Conservation (phyloP, 2,329 filamentous ascomycete genomes). For the Fusarium neocosmosporiellum region DNA sequence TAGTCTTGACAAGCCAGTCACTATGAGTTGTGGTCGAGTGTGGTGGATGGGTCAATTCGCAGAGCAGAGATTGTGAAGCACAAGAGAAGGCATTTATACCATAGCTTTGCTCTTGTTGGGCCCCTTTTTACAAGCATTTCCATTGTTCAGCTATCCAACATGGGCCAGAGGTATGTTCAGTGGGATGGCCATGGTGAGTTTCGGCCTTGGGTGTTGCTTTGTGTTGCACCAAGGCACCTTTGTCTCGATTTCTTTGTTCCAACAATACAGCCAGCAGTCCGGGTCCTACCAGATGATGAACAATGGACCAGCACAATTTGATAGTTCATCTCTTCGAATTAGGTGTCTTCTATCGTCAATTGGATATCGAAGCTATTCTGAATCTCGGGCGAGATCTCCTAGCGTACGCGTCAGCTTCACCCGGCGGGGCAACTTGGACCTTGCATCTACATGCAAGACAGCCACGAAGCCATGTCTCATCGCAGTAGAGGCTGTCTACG, state of each 20-base stretch:
- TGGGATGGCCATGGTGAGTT: not conserved
- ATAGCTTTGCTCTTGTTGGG: too few species aligned
- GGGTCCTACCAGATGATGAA: not conserved
- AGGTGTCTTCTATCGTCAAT: not conserved
- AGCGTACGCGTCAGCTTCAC: not conserved
- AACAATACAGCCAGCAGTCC: not conserved
- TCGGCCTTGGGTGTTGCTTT: not conserved
- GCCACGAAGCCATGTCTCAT: conserved; percentile 33
- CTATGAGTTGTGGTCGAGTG: not conserved
- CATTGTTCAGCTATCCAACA: not conserved
- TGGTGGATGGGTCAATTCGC: not conserved
- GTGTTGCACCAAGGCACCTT: not conserved
- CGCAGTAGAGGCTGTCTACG: conserved; percentile 49
- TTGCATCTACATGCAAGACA: conserved; percentile 4
- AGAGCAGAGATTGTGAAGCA: not conserved
- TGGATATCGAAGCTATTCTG: not conserved
- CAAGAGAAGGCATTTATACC: not conserved
- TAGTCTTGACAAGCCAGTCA: not conserved
- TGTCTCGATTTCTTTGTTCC: not conserved
- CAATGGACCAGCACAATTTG: not conserved
- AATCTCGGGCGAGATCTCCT: not conserved
- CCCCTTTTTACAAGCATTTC: not conserved
- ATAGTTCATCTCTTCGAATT: not conserved
- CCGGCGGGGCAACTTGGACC: conserved; percentile 21
- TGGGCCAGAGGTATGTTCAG: not conserved